A percentile compares a stretch with the other conserved stretches of the same genome.
Evolutionary conservation across 306 rosid species (phyloP).

Genomic region (Astragalus glycyphyllos): DNA sequence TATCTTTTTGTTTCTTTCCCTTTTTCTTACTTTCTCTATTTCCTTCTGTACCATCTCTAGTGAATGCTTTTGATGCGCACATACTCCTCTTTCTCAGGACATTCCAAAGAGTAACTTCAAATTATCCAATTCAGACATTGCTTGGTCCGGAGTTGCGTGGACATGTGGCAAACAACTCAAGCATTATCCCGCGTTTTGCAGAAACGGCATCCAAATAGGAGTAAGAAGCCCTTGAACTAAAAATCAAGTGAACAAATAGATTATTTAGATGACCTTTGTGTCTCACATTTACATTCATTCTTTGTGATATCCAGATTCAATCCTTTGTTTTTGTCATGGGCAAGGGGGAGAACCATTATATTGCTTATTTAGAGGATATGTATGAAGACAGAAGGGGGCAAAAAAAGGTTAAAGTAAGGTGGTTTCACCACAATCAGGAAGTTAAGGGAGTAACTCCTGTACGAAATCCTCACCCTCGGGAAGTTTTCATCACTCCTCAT

Average conservation of each 20-base stretch:
- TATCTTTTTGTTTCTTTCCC: background rate
- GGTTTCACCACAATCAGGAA: constrained; percentile 98
- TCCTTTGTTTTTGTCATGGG: constrained; percentile 98
- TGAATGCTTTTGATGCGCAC: constrained; percentile 33
- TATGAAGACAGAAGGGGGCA: constrained; percentile 95
- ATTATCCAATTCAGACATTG: constrained; percentile 73
- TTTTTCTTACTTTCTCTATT: background rate
- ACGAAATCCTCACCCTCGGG: constrained; percentile 87
- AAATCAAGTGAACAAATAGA: background rate
- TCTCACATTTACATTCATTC: constrained; percentile 41
- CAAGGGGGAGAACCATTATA: constrained; percentile 83
- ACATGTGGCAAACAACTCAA: constrained; percentile 93
- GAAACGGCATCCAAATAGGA: constrained; percentile 87
- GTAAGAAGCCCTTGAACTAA: constrained; percentile 57
- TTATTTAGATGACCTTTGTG: background rate
- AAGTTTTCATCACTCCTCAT: constrained; percentile 91
- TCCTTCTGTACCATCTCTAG: background rate
- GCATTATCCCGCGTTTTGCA: constrained; percentile 80
- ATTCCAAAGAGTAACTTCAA: constrained; percentile 59
- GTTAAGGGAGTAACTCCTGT: constrained; percentile 77
- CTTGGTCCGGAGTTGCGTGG: constrained; percentile 95
- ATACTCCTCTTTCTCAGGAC: constrained; percentile 56
- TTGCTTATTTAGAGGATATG: constrained; percentile 97
- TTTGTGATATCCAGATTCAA: constrained; percentile 64
- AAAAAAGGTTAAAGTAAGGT: constrained; percentile 93